Evolutionary conservation across 257 asterid genomes (phyloP).

Genomic region (Fraxinus pennsylvanica): DNA sequence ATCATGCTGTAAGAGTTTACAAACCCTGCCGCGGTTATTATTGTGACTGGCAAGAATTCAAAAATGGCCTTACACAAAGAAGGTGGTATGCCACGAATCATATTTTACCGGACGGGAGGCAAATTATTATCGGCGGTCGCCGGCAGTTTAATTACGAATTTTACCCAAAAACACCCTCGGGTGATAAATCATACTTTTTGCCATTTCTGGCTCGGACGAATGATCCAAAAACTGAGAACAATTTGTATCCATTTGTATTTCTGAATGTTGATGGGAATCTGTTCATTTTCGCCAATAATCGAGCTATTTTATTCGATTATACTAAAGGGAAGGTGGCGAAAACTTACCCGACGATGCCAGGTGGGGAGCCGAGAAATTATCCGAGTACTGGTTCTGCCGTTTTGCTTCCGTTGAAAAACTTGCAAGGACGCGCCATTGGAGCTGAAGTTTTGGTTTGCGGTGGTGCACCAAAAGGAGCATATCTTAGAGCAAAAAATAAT

Average conservation of each 20-base stretch:
- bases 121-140: conserved; percentile 47
- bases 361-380: conserved; percentile 41
- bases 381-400: conserved; percentile 54
- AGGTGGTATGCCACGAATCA: conserved; percentile 60
- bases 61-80: neutral
- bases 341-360: conserved; percentile 35
- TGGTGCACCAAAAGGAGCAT: conserved; percentile 48
- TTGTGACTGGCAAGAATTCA: conserved; percentile 42
- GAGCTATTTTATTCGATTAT: conserved; percentile 43
- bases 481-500: neutral
- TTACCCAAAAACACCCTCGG: conserved; percentile 30
- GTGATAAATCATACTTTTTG: conserved; percentile 16
- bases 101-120: conserved; percentile 37
- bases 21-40: conserved; percentile 29
- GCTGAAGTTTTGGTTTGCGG: conserved; percentile 53
- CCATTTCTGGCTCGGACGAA: conserved; percentile 40
- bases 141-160: conserved; percentile 44
- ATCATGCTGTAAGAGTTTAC: conserved; percentile 25
- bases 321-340: conserved; percentile 21
- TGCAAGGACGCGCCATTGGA: neutral
- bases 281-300: conserved; percentile 47
- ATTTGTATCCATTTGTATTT: conserved; percentile 47
- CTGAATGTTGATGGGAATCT: conserved; percentile 47
- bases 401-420: conserved; percentile 41
- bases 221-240: conserved; percentile 36